Evolutionary conservation across 164 flowering plant species (phyloP), one percentile per base, ranked within the genome.

Genomic region (Taxillus chinensis): DNA sequence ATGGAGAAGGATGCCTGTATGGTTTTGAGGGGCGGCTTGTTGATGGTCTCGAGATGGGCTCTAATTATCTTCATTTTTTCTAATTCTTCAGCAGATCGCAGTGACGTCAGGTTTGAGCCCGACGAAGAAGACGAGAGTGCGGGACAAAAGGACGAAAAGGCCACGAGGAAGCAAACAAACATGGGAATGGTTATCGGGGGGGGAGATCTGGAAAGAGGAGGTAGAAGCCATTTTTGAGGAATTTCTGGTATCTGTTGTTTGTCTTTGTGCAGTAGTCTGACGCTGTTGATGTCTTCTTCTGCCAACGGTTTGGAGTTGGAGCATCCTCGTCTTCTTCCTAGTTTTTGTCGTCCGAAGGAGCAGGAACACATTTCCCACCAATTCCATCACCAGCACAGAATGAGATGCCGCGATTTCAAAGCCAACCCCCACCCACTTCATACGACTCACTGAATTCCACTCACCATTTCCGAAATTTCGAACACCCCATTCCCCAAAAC

Each of bases 1-100:
- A 27, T 11, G 12, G 41, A 45, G 48, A 64, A 62, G 12, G 73
- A 50, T 84, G 66, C 97, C 90, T 83, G 75, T 71, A 95, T 89
- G 73, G 98, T 87, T 75, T 85, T 89, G 73, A 87, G 71, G 43
- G 90, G 60, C 70, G 89, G 84, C 75, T 91, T 95, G 70, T 95
- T 95, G 82, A 91, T 81, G 65, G 73, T 87, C 61, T 62, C 71
- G 66, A 95, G 87, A 70, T 74, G 89, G 50, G 80, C 75, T 74
- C 74, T 81, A 5, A 89, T 74, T 41, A 74, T 59, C 67, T 79
- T 85, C 70, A 91, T 50, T 80, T 82, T 95, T 69, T 71, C 68
- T 39, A 80, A 52, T 70, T 91, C 92, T 59, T 83, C 77, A 9
- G 70, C 73, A 0, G 91, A 80, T n/a, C 79, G 67, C 65, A 89